phyloP scores from a whole-genome alignment of 2,329 filamentous ascomycete genomes.

The Pseudocercospora vitis region DNA sequence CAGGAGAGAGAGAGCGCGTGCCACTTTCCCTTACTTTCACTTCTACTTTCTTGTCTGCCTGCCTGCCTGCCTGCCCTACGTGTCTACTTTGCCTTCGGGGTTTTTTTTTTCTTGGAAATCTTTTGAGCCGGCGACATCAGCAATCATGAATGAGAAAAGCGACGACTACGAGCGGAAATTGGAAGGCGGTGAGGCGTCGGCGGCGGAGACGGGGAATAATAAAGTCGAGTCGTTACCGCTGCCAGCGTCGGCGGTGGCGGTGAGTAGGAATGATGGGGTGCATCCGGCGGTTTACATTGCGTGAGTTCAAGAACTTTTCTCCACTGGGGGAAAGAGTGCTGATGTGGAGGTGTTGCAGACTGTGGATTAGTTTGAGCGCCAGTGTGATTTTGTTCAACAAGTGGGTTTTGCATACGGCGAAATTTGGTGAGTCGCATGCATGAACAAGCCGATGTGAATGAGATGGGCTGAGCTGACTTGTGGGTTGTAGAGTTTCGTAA shows the following conservation, averaged over 20 bases:
- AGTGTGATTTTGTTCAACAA: slow-evolving; percentile 99
- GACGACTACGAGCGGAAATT: slow-evolving; percentile 67
- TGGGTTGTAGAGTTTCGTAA: slow-evolving; percentile 21
- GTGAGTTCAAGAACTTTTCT: slow-evolving; percentile 46
- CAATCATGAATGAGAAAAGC: too few species aligned
- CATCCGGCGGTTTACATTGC: slow-evolving; percentile 82
- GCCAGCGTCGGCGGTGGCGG: slow-evolving; percentile 60
- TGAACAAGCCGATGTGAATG: background rate
- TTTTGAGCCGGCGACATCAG: too few species aligned
- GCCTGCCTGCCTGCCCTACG: too few species aligned
- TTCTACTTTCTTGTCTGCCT: too few species aligned
- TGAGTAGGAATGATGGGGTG: slow-evolving; percentile 63
- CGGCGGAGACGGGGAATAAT: too few species aligned
- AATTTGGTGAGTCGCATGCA: slow-evolving; percentile 64
- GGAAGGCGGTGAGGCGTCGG: slow-evolving; percentile 63
- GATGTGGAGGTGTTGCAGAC: slow-evolving; percentile 18
- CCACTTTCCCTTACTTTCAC: too few species aligned
- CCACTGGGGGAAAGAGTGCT: slow-evolving; percentile 38
- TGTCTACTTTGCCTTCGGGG: too few species aligned
- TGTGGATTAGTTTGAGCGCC: slow-evolving; percentile 88
- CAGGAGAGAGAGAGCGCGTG: too few species aligned
- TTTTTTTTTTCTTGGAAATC: too few species aligned
- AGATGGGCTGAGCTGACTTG: slow-evolving; percentile 12
- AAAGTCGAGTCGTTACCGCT: too few species aligned
- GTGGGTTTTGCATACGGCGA: slow-evolving; percentile 83